Evolutionary conservation across 331 rosid genomes (phyloP).

Genomic region (Pyrus hybrid): DNA sequence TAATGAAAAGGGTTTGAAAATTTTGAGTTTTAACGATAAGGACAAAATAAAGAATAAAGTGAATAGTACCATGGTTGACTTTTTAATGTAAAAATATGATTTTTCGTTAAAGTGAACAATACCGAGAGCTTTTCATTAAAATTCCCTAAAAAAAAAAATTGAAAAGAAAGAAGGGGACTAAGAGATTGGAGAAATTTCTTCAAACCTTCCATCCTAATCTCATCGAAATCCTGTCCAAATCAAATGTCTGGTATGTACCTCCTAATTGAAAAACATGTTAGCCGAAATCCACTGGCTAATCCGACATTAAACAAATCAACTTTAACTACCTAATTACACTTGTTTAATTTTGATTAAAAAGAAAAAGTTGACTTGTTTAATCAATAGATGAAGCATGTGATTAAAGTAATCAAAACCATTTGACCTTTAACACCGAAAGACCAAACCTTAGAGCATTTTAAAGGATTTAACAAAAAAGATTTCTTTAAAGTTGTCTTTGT

Average conservation of each 20-base stretch:
- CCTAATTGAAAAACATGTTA: neutral
- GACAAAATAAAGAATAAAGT: too few species aligned
- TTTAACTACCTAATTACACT: neutral
- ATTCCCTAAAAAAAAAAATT: too few species aligned
- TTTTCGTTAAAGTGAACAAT: too few species aligned
- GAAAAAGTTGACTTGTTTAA: neutral
- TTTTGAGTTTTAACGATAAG: too few species aligned
- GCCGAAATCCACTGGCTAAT: conserved; percentile 2
- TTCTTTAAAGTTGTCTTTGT: too few species aligned
- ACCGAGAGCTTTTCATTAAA: too few species aligned
- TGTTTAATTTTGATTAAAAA: neutral
- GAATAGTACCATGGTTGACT: too few species aligned
- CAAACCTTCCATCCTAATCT: neutral
- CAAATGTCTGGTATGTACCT: neutral
- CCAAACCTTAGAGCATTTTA: neutral
- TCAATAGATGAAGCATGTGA: neutral
- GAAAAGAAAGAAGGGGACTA: too few species aligned
- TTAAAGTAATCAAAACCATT: neutral
- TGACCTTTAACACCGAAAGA: conserved; percentile 27
- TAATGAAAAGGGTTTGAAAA: too few species aligned
- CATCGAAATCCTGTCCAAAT: neutral
- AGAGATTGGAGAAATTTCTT: neutral
- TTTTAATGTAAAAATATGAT: too few species aligned
- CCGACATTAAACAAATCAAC: neutral
- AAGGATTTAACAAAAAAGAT: too few species aligned